A percentile compares a stretch with the other conserved stretches of the same genome.
Evolutionary conservation across 163 green algal species (phyloP).

Genomic region (Scenedesmus sp.): DNA sequence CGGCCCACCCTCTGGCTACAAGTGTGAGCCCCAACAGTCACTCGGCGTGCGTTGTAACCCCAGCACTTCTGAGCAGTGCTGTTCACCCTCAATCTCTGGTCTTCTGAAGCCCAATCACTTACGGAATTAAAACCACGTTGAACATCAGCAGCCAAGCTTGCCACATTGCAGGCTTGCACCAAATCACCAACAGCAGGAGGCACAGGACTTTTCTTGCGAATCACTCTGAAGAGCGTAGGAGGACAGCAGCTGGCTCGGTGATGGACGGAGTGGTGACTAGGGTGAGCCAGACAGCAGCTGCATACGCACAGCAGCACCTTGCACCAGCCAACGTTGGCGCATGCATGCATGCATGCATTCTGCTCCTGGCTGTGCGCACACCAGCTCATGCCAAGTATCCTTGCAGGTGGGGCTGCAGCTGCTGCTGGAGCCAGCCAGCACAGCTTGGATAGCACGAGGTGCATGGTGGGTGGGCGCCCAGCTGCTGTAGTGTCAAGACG

Average conservation of each 20-base stretch:
- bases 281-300: neutral
- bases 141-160: neutral
- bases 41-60: constrained; percentile 6
- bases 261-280: neutral
- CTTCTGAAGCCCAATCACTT: no score
- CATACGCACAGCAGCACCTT: neutral
- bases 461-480: constrained; percentile 23
- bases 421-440: constrained; percentile 43
- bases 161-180: neutral
- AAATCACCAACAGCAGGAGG: constrained; percentile 7
- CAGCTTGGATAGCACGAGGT: constrained; percentile 9
- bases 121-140: no score
- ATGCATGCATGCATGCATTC: neutral
- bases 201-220: neutral
- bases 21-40: neutral
- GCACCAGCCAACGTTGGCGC: neutral
- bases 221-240: neutral
- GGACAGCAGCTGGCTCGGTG: neutral
- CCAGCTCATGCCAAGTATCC: neutral
- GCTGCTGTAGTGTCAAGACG: neutral
- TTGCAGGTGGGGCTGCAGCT: constrained; percentile 40
- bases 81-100: neutral
- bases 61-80: neutral
- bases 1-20: neutral
- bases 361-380: neutral